phyloP scores from a whole-genome alignment of 768 basidiomycete species.

The Imleria badia region DNA sequence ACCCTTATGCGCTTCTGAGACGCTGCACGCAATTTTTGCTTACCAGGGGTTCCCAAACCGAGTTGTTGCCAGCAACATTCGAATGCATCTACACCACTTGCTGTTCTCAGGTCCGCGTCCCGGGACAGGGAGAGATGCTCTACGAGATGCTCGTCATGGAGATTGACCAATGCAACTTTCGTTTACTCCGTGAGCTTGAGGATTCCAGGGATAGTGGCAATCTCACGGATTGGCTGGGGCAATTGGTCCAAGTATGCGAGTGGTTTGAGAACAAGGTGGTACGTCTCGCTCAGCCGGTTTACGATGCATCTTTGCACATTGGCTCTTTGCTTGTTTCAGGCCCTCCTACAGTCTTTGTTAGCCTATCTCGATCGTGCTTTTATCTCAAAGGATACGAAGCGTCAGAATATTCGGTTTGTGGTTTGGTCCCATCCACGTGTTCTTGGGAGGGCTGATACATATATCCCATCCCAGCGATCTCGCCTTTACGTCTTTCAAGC shows the following conservation, averaged over 20 bases:
- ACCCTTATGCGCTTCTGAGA: slow-evolving; percentile 32
- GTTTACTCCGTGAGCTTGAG: slow-evolving; percentile 41
- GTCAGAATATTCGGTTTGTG: slow-evolving; percentile 47
- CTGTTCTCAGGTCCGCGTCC: slow-evolving; percentile 51
- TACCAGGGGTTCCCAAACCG: slow-evolving; percentile 31
- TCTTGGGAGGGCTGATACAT: background rate
- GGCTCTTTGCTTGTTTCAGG: slow-evolving; percentile 34
- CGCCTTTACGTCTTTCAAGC: slow-evolving; percentile 54
- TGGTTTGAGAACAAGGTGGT: slow-evolving; percentile 71
- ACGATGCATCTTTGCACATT: background rate
- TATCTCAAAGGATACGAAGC: slow-evolving; percentile 40
- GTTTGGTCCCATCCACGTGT: background rate
- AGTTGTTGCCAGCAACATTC: slow-evolving; percentile 46
- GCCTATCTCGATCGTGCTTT: slow-evolving; percentile 74
- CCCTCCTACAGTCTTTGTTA: slow-evolving; percentile 58
- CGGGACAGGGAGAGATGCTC: slow-evolving; percentile 54
- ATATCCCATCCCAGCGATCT: slow-evolving; percentile 41
- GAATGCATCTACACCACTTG: slow-evolving; percentile 60
- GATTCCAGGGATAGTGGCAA: background rate
- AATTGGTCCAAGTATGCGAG: slow-evolving; percentile 54
- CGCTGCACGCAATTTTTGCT: slow-evolving; percentile 43
- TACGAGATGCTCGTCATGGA: slow-evolving; percentile 59
- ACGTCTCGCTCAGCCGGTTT: slow-evolving; percentile 27
- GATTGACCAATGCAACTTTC: slow-evolving; percentile 52
- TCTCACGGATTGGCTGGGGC: slow-evolving; percentile 54